phyloP scores from a whole-genome alignment of 441 rosid species.

The Aquilaria agallochum region DNA sequence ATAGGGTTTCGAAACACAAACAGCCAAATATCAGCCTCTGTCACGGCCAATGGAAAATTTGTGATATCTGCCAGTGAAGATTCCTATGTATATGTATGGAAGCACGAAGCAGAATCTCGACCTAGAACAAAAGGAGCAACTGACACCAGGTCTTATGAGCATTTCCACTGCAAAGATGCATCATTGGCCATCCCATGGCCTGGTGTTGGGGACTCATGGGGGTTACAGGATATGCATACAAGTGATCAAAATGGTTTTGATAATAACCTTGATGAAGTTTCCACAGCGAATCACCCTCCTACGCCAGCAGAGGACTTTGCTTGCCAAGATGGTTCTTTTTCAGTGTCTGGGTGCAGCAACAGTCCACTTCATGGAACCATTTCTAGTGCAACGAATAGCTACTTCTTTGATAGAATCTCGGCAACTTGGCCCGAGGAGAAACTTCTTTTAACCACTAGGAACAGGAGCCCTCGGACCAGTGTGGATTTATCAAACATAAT shows the following conservation, averaged over 20 bases:
- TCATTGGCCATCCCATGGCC: conserved; percentile 95
- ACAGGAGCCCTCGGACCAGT: conserved; percentile 52
- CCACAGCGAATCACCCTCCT: conserved; percentile 75
- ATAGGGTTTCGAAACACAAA: conserved; percentile 91
- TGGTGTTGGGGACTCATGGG: conserved; percentile 59
- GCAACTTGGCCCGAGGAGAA: conserved; percentile 97
- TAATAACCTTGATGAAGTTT: conserved; percentile 46
- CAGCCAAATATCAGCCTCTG: conserved; percentile 91
- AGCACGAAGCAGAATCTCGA: conserved; percentile 76
- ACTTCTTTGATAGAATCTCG: conserved; percentile 86
- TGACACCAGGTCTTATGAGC: conserved; percentile 70
- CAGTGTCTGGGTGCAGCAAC: conserved; percentile 42
- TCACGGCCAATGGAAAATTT: conserved; percentile 74
- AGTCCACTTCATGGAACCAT: conserved; percentile 78
- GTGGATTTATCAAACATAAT: conserved; percentile 46
- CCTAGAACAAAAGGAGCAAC: conserved; percentile 72
- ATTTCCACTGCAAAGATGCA: conserved; percentile 90
- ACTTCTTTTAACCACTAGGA: conserved; percentile 45
- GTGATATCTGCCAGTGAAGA: conserved; percentile 95
- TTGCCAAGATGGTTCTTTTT: conserved; percentile 33
- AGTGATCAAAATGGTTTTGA: conserved; percentile 40
- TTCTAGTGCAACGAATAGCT: conserved; percentile 78
- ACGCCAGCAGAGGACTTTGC: conserved; percentile 73
- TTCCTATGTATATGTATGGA: conserved; percentile 91
- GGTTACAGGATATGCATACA: conserved; percentile 24